Conservation (phyloP, 208 protist species). For the Leishmania tarentolae region DNA sequence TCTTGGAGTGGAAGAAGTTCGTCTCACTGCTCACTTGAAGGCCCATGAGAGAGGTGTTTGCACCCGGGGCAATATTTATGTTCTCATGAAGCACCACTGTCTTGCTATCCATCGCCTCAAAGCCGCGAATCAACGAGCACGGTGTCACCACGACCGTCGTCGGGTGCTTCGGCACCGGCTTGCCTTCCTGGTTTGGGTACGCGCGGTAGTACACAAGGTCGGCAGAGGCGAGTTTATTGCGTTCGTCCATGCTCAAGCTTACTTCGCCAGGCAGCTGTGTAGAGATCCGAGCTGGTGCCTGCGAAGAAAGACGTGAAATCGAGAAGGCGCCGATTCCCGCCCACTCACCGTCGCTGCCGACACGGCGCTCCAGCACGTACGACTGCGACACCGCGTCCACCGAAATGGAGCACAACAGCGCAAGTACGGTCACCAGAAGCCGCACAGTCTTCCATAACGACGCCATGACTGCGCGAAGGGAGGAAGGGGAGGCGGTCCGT, state of each 20-base stretch:
- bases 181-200: slow-evolving; percentile 30
- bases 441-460: slow-evolving; percentile 7
- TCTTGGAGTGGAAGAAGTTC: slow-evolving; percentile 90
- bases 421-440: slow-evolving; percentile 17
- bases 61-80: slow-evolving; percentile 61
- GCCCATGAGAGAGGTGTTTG: slow-evolving; percentile 51
- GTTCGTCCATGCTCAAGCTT: slow-evolving; percentile 34
- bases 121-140: slow-evolving; percentile 86
- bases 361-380: slow-evolving; percentile 72
- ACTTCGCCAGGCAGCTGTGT: slow-evolving; percentile 25
- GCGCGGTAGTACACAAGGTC: slow-evolving; percentile 78
- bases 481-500: background rate
- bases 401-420: slow-evolving; percentile 9
- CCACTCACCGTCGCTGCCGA: slow-evolving; percentile 59
- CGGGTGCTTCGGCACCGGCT: slow-evolving; percentile 17
- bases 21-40: slow-evolving; percentile 78
- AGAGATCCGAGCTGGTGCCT: slow-evolving; percentile 52
- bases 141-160: slow-evolving; percentile 64
- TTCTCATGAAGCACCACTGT: slow-evolving; percentile 77
- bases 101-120: slow-evolving; percentile 74
- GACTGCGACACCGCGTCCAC: slow-evolving; percentile 48
- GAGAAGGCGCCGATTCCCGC: slow-evolving; percentile 47
- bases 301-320: slow-evolving; percentile 49
- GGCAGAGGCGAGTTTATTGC: slow-evolving; percentile 51
- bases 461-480: background rate